A percentile compares a stretch with the other conserved stretches of the same genome.
phyloP scores from a whole-genome alignment of 768 basidiomycete species.

The Mycena filopes region DNA sequence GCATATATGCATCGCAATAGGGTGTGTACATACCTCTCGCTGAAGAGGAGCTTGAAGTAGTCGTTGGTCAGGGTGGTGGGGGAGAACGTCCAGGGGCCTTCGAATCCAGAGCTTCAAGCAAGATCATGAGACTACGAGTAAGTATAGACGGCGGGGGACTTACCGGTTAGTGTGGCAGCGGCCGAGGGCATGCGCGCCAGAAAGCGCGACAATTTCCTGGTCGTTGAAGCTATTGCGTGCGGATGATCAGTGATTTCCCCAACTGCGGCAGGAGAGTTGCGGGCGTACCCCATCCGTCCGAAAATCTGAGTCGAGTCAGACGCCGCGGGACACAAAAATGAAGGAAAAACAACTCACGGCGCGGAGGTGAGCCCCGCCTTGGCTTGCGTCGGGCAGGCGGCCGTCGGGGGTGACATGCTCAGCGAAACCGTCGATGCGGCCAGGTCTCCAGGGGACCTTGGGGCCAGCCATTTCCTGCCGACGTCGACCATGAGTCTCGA shows the following conservation, averaged over 20 bases:
- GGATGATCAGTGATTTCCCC: too few relatives aligned
- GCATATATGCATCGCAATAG: neutral
- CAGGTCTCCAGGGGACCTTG: slow-evolving; percentile 92
- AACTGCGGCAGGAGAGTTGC: too few relatives aligned
- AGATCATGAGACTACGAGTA: neutral
- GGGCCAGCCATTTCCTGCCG: slow-evolving; percentile 90
- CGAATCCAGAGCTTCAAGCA: slow-evolving; percentile 71
- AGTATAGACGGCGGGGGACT: slow-evolving; percentile 33
- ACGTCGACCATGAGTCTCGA: neutral
- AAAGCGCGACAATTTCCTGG: slow-evolving; percentile 95
- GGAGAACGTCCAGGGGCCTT: slow-evolving; percentile 96
- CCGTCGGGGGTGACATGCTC: slow-evolving; percentile 85
- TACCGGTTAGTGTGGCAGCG: slow-evolving; percentile 91
- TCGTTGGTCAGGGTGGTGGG: slow-evolving; percentile 90
- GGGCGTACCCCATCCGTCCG: slow-evolving; percentile 82
- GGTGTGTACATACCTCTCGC: slow-evolving; percentile 71
- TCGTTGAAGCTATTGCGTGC: slow-evolving; percentile 76
- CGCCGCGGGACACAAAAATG: neutral
- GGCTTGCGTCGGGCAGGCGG: slow-evolving; percentile 87
- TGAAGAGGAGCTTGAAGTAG: slow-evolving; percentile 85
- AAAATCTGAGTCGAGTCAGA: slow-evolving; percentile 65
- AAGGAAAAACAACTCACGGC: slow-evolving; percentile 55
- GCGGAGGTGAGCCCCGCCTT: slow-evolving; percentile 88
- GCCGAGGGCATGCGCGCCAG: slow-evolving; percentile 94
- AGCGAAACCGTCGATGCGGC: slow-evolving; percentile 88